A percentile compares a stretch with the other conserved stretches of the same genome.
Evolutionary conservation across 805 yeast genomes (phyloP).

Genomic region (Wickerhamomyces canadensis): DNA sequence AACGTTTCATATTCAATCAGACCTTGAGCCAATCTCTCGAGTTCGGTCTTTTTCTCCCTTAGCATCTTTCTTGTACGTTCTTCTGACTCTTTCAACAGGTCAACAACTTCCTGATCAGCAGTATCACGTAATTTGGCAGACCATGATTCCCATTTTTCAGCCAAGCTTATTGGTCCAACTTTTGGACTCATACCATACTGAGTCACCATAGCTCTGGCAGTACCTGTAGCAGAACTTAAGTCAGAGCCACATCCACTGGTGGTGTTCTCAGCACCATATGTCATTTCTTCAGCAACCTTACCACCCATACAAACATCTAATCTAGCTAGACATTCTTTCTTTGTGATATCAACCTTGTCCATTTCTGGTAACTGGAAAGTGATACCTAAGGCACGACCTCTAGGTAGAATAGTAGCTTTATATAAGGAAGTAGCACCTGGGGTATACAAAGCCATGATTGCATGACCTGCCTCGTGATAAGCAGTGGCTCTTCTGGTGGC

Average conservation of each 20-base stretch:
- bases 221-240: slow-evolving; percentile 80
- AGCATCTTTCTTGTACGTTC: slow-evolving; percentile 70
- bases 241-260: slow-evolving; percentile 96
- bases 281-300: slow-evolving; percentile 90
- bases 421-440: slow-evolving; percentile 92
- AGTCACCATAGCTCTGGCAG: slow-evolving; percentile 96
- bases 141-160: slow-evolving; percentile 95
- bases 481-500: slow-evolving; percentile 93
- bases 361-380: slow-evolving; percentile 97
- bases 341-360: slow-evolving; percentile 94
- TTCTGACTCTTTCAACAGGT: slow-evolving; percentile 68
- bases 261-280: slow-evolving; percentile 86
- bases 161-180: slow-evolving; percentile 86
- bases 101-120: slow-evolving; percentile 91
- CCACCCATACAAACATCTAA: slow-evolving; percentile 99
- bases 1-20: slow-evolving; percentile 92
- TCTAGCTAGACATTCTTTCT: slow-evolving; percentile 82
- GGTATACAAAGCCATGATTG: slow-evolving; percentile 93
- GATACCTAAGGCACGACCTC: slow-evolving; percentile 95
- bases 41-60: slow-evolving; percentile 55
- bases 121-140: slow-evolving; percentile 79
- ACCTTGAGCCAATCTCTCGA: slow-evolving; percentile 87
- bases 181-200: slow-evolving; percentile 93
- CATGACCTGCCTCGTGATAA: slow-evolving; percentile 99
- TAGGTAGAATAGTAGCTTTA: slow-evolving; percentile 93